Conservation (phyloP, 148 eudicot genomes). For the Fagopyrum esculentum region DNA sequence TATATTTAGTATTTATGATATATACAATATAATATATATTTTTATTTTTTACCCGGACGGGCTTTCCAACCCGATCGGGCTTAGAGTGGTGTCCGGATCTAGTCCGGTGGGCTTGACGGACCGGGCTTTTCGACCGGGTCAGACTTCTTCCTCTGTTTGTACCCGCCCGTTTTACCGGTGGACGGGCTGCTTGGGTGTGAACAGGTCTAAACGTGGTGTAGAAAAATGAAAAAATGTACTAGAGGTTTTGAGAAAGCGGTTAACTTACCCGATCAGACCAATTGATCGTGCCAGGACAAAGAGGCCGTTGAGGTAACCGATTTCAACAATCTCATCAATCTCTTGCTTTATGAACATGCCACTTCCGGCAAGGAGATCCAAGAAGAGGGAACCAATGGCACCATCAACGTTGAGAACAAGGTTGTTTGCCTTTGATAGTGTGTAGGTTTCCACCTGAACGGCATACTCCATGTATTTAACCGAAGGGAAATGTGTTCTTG, state of each 20-base stretch:
- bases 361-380: constrained; percentile 95
- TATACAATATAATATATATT: no score
- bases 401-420: constrained; percentile 90
- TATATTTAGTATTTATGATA: no score
- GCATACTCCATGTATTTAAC: constrained; percentile 99
- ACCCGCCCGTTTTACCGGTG: no score
- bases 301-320: constrained; percentile 92
- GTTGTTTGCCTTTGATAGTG: constrained; percentile 95
- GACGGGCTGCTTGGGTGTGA: no score
- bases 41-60: no score
- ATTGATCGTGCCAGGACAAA: constrained; percentile 92
- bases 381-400: constrained; percentile 88
- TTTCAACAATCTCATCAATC: constrained; percentile 85
- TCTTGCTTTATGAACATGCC: constrained; percentile 94
- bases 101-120: no score
- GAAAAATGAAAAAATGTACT: no score
- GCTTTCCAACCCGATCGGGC: no score
- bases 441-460: constrained; percentile 89
- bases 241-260: background rate
- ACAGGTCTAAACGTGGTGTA: no score
- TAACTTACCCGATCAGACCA: constrained; percentile 93
- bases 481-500: constrained; percentile 82
- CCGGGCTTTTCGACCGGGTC: no score
- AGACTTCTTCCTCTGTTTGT: no score
- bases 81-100: no score